phyloP scores from a whole-genome alignment of 202 grass and related monocot genomes.

The Musa balbisiana region DNA sequence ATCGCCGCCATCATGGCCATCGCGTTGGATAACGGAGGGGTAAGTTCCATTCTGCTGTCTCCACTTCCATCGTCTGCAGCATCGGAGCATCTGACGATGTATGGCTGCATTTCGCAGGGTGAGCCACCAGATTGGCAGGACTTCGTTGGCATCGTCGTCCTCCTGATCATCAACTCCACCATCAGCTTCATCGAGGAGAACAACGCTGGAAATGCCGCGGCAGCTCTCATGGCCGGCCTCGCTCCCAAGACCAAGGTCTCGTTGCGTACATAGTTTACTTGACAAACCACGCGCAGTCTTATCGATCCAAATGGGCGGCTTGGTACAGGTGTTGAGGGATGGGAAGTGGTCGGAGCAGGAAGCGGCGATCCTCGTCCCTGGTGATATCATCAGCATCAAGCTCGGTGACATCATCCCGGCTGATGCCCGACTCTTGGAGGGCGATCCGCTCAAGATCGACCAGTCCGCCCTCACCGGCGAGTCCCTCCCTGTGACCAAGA shows the following conservation, averaged over 20 bases:
- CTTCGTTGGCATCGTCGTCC: slow-evolving; percentile 60
- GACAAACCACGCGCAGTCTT: background rate
- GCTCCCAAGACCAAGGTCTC: slow-evolving; percentile 66
- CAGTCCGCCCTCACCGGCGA: slow-evolving; percentile 72
- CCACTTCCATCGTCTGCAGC: slow-evolving; percentile 22
- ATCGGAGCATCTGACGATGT: too few species aligned
- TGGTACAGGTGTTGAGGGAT: slow-evolving; percentile 46
- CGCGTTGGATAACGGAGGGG: slow-evolving; percentile 30
- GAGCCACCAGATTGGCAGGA: slow-evolving; percentile 81
- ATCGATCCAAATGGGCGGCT: background rate
- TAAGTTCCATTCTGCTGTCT: slow-evolving; percentile 65
- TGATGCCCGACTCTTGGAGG: slow-evolving; percentile 62
- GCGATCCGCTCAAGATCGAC: slow-evolving; percentile 83
- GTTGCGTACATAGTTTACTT: background rate
- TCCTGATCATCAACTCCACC: slow-evolving; percentile 86
- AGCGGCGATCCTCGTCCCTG: slow-evolving; percentile 57
- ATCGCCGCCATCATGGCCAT: slow-evolving; percentile 62
- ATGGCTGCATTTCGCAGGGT: slow-evolving; percentile 23
- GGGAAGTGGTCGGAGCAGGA: slow-evolving; percentile 69
- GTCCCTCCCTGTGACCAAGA: slow-evolving; percentile 63
- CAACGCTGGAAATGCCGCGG: slow-evolving; percentile 68
- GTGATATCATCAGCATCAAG: slow-evolving; percentile 81
- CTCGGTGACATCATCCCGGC: slow-evolving; percentile 88
- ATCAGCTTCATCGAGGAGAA: slow-evolving; percentile 87
- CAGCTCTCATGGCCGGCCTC: slow-evolving; percentile 72